These are phyloP conservation scores for Eucalyptus cladocalyx DNA, from an alignment of 345 rosid species.

Conservation along the genomic window DNA sequence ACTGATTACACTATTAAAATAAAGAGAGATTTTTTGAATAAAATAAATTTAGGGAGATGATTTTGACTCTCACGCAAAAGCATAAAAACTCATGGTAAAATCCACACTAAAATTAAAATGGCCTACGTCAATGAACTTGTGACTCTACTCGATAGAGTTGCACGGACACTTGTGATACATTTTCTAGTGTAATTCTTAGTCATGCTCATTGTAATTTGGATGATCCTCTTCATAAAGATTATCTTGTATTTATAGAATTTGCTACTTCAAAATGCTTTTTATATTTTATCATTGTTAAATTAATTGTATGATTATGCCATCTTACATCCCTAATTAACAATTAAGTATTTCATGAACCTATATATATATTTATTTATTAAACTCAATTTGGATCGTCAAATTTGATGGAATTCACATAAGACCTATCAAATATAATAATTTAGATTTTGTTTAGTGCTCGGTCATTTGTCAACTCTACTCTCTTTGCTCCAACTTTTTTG, in stretches of 20 bases:
- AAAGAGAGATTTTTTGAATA: neutral
- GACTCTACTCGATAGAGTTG: neutral
- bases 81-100: neutral
- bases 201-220: neutral
- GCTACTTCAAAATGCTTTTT: neutral
- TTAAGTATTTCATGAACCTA: neutral
- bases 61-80: neutral
- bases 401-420: neutral
- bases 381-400: rapidly evolving
- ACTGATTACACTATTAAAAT: too few relatives aligned
- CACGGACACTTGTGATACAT: neutral
- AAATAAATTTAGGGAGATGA: neutral
- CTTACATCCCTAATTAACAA: neutral
- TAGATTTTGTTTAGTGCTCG: neutral
- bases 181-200: neutral
- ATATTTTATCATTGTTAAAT: neutral
- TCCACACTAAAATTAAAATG: neutral
- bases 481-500: neutral
- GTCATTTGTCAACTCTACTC: neutral
- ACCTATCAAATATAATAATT: neutral
- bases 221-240: neutral
- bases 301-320: neutral
- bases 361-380: neutral
- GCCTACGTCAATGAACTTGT: neutral
- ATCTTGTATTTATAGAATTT: neutral